Conservation (phyloP, 805 yeast genomes). For the Myxozyma melibiosi region DNA sequence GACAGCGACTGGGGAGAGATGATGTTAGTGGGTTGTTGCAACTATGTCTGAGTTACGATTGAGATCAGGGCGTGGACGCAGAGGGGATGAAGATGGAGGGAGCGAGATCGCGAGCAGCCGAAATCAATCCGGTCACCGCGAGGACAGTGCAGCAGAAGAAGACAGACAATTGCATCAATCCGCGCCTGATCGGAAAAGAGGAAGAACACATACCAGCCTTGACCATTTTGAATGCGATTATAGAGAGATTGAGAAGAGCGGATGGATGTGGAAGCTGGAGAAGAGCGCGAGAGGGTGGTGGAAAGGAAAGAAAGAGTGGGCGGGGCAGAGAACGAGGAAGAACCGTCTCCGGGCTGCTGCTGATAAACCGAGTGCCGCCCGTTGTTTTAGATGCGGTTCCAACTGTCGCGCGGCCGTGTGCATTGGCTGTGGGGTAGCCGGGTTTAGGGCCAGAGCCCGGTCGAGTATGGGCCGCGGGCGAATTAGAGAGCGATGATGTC, state of each 20-base stretch:
- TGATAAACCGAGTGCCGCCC: background rate
- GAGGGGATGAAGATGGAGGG: background rate
- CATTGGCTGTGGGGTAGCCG: background rate
- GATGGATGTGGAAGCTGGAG: background rate
- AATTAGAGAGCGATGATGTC: too few relatives aligned
- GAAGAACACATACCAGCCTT: conserved; percentile 58
- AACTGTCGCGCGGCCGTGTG: background rate
- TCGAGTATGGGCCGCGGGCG: background rate
- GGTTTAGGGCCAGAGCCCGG: background rate
- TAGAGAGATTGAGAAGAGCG: background rate
- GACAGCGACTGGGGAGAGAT: conserved; percentile 73
- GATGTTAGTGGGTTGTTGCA: conserved; percentile 1
- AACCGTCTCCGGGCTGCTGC: background rate
- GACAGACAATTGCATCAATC: background rate
- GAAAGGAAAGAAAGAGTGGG: conserved; percentile 1
- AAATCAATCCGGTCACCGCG: background rate
- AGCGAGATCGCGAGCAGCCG: background rate
- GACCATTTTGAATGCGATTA: conserved; percentile 49
- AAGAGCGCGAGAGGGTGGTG: background rate
- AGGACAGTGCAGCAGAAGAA: background rate
- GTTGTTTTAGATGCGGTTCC: background rate
- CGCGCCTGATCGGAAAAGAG: background rate
- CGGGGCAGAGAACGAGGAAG: background rate
- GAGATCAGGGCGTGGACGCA: background rate
- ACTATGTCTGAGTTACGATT: background rate